Evolutionary conservation across 2,329 filamentous ascomycete genomes (phyloP).

Genomic region (Annulohypoxylon truncatum): DNA sequence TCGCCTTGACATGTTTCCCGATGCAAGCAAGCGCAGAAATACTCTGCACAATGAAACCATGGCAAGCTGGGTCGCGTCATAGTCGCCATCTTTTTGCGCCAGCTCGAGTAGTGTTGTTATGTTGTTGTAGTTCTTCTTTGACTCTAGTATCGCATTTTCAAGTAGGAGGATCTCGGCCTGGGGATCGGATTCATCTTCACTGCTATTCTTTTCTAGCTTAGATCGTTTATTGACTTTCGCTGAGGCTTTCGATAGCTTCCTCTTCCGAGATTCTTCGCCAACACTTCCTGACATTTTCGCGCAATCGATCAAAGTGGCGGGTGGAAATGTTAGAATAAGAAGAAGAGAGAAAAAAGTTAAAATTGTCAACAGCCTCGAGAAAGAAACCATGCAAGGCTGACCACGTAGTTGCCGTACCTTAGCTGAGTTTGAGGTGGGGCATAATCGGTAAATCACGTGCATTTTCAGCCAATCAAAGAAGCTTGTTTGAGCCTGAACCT

Average conservation of each 20-base stretch:
- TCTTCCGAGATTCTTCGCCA: slow-evolving; percentile 57
- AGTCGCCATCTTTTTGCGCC: slow-evolving; percentile 61
- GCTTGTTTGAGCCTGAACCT: slow-evolving; percentile 35
- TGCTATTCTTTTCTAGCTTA: slow-evolving; percentile 60
- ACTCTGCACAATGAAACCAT: slow-evolving; percentile 86
- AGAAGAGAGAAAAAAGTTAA: slow-evolving; percentile 38
- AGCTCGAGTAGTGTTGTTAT: slow-evolving; percentile 78
- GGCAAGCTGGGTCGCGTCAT: slow-evolving; percentile 72
- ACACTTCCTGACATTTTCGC: slow-evolving; percentile 48
- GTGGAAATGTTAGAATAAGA: slow-evolving; percentile 2
- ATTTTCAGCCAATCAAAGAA: slow-evolving; percentile 40
- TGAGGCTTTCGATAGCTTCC: slow-evolving; percentile 61
- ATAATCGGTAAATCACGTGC: slow-evolving; percentile 46
- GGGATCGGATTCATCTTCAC: slow-evolving; percentile 61
- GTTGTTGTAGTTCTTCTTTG: slow-evolving; percentile 91
- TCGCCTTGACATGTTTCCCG: slow-evolving; percentile 75
- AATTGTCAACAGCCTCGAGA: slow-evolving; percentile 42
- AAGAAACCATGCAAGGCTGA: slow-evolving; percentile 44
- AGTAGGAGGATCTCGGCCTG: slow-evolving; percentile 77
- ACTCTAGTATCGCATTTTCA: slow-evolving; percentile 85
- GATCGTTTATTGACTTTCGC: slow-evolving; percentile 63
- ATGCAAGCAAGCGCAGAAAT: slow-evolving; percentile 83
- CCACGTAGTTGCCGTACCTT: neutral
- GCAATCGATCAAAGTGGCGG: neutral
- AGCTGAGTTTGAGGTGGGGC: slow-evolving; percentile 22